phyloP scores from a whole-genome alignment of 2,329 filamentous ascomycete species.

The Xylariaceae sp. region DNA sequence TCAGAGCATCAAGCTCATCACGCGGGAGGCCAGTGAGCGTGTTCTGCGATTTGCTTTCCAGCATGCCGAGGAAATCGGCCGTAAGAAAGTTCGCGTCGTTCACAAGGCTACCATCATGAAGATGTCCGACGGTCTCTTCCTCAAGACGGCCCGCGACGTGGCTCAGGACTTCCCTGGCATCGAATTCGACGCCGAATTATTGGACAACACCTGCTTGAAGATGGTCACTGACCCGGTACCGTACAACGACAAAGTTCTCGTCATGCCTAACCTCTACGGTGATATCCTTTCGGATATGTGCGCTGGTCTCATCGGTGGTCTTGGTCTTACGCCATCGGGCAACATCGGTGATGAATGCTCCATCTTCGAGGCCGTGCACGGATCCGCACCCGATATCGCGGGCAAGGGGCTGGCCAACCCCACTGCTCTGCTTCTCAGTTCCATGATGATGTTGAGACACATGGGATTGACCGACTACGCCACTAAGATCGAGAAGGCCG shows the following conservation, averaged over 20 bases:
- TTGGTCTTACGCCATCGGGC: slow-evolving; percentile 94
- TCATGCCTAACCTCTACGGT: slow-evolving; percentile 98
- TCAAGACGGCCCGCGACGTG: slow-evolving; percentile 81
- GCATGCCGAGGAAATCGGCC: slow-evolving; percentile 89
- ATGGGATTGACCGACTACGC: slow-evolving; percentile 90
- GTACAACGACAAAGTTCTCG: slow-evolving; percentile 99
- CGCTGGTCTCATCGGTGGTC: slow-evolving; percentile 95
- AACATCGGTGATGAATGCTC: slow-evolving; percentile 99
- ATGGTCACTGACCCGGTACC: slow-evolving; percentile 95
- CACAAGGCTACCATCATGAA: slow-evolving; percentile 99
- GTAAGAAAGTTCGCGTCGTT: slow-evolving; percentile 94
- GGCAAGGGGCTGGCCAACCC: slow-evolving; percentile 97
- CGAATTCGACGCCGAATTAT: slow-evolving; percentile 95
- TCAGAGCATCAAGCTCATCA: slow-evolving; percentile 99
- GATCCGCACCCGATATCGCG: slow-evolving; percentile 93
- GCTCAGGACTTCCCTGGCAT: slow-evolving; percentile 95
- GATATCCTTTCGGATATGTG: slow-evolving; percentile 99
- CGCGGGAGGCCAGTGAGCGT: slow-evolving; percentile 88
- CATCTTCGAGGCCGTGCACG: slow-evolving; percentile 99
- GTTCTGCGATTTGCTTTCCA: slow-evolving; percentile 98
- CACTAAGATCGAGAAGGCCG: slow-evolving; percentile 86
- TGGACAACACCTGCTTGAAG: slow-evolving; percentile 99
- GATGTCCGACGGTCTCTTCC: slow-evolving; percentile 98
- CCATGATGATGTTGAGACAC: slow-evolving; percentile 99
- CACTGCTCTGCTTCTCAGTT: slow-evolving; percentile 90